phyloP scores from a whole-genome alignment of 2,329 filamentous ascomycete genomes.

The Parastagonospora nodorum region DNA sequence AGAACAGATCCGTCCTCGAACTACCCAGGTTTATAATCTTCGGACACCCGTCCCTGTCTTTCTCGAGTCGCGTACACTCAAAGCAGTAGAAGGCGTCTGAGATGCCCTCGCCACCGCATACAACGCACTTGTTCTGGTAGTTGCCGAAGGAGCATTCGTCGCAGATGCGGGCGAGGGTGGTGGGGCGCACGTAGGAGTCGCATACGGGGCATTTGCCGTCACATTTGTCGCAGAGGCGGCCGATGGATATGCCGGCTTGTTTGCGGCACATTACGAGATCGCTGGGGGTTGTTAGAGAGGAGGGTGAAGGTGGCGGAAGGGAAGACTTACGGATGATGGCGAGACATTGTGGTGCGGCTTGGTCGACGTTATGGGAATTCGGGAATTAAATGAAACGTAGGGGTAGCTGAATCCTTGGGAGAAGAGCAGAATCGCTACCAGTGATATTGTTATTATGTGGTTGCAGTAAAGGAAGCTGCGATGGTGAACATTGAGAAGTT shows the following conservation, averaged over 20 bases:
- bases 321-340: conserved; percentile 81
- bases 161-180: conserved; percentile 96
- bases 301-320: conserved; percentile 3
- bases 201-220: conserved; percentile 99
- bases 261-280: conserved; percentile 99
- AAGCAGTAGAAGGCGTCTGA: conserved; percentile 99
- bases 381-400: background rate
- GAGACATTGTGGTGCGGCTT: conserved; percentile 68
- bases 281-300: conserved; percentile 49
- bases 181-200: conserved; percentile 98
- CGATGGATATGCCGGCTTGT: conserved; percentile 95
- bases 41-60: conserved; percentile 95
- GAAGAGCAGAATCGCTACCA: background rate
- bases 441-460: background rate
- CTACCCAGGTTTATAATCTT: conserved; percentile 99
- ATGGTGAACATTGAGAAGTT: conserved; percentile 10
- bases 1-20: conserved; percentile 88
- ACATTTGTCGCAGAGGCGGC: conserved; percentile 98
- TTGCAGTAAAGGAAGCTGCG: conserved; percentile 1
- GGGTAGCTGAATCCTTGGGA: background rate
- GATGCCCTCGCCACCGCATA: conserved; percentile 97
- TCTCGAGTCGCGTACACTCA: conserved; percentile 95
- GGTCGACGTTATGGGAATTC: background rate
- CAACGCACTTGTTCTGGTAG: conserved; percentile 99
- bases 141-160: conserved; percentile 99